Evolutionary conservation across 176 grass and related monocot species (phyloP), one percentile per base, ranked within the genome.

Genomic region (Bolboschoenus planiculmis): DNA sequence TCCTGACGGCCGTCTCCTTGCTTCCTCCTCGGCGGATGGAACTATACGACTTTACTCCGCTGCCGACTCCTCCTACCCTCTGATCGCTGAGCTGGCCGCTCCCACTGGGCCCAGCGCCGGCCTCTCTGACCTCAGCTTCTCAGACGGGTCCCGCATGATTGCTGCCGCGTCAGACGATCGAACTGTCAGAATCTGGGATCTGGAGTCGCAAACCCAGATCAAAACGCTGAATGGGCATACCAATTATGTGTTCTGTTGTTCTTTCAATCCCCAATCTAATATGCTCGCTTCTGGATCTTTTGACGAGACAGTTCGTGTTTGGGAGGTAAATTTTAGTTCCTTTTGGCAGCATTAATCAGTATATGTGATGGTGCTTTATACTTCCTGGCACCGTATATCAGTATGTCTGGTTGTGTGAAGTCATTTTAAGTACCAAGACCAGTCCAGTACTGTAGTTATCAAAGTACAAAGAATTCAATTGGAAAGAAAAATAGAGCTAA

Each of bases 231-330:
- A 61, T 51, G 95, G 92, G 33, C 95, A 97, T 87, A 94, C 95
- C 77, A 97, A 97, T 89, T 97, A 97, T 84, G 95, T 86, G 77
- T 94, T 94, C 78, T 97, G 95, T 82, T 88, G 93, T 59, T 59
- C 92, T 81, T 97, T 97, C 90, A 94, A 88, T 63, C 95, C 95
- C 50, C 92, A 94, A 57, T 91, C 92, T 5, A 92, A 97, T 78
- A 83, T 97, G 14, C 84, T 97, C 56, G 92, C 92, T 56, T 97
- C 95, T 3, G 95, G 92, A 0, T 97, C 95, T 81, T 97, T 94
- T 73, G 95, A 97, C 26, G 95, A 97, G 85, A 97, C 92, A 7
- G 95, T 97, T 7, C 88, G 95, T 30, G 92, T 97, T 26, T 97
- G 95, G 95, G 95, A 97, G 83, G 95, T 82, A 82, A 4, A 5